phyloP scores from a whole-genome alignment of 2,329 filamentous ascomycete genomes.

The Elsinoe ampelina region DNA sequence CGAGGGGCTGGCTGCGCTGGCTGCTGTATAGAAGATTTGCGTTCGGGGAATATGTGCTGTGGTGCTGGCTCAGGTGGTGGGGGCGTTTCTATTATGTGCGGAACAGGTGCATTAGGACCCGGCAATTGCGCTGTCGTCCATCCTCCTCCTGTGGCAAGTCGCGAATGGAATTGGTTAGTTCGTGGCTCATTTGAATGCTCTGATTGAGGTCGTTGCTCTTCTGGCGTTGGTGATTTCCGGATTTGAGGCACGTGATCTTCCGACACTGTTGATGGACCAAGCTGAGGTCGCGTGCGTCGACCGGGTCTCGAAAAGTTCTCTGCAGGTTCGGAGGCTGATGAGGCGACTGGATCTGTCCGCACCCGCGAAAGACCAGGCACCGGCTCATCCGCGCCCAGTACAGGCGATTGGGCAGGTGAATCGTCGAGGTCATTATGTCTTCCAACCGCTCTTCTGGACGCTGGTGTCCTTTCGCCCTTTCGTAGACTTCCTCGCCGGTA shows the following conservation, averaged over 20 bases:
- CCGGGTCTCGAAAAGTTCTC: slow-evolving; percentile 55
- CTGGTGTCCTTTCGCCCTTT: slow-evolving; percentile 64
- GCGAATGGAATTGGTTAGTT: slow-evolving; percentile 44
- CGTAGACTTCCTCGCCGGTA: slow-evolving; percentile 83
- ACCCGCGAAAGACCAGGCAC: slow-evolving; percentile 51
- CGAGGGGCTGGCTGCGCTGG: not conserved
- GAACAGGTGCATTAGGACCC: slow-evolving; percentile 40
- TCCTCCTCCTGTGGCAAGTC: slow-evolving; percentile 44
- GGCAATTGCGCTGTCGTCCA: slow-evolving; percentile 46
- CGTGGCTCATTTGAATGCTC: slow-evolving; percentile 23
- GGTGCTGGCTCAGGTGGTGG: slow-evolving; percentile 25
- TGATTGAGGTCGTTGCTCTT: slow-evolving; percentile 13
- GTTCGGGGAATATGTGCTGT: slow-evolving; percentile 38
- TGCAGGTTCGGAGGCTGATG: slow-evolving; percentile 18
- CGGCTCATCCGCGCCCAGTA: slow-evolving; percentile 33
- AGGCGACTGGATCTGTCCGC: slow-evolving; percentile 55
- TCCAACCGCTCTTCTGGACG: slow-evolving; percentile 61
- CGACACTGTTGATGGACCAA: slow-evolving; percentile 22
- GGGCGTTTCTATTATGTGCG: slow-evolving; percentile 58
- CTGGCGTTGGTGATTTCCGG: slow-evolving; percentile 11
- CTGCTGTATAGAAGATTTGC: slow-evolving; percentile 40
- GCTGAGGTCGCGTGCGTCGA: slow-evolving; percentile 39
- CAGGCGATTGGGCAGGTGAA: slow-evolving; percentile 40
- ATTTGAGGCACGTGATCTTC: slow-evolving; percentile 20
- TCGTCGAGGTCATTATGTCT: slow-evolving; percentile 54